Base-by-base conservation (phyloP, 345 rosid species). In the Heritiera littoralis region DNA sequence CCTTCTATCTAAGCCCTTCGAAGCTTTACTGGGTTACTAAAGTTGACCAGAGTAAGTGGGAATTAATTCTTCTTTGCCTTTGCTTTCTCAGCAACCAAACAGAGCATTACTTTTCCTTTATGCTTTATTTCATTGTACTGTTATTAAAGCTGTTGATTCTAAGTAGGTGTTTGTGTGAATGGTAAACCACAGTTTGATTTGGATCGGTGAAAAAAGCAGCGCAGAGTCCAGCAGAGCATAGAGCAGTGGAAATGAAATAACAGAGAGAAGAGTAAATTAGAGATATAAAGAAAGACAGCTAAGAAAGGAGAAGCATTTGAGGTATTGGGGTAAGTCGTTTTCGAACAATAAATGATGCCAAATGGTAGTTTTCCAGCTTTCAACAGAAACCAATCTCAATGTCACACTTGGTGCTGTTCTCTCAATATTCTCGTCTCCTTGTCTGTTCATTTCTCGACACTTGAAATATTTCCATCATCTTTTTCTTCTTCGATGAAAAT, bases 301-400 rank as follows among this genome's bases (percentile, higher is more conserved):
- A 81, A 74, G 81, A 74, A 75, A 69, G 77, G 56, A 65, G 46
- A 45, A 14, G 69, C 17, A 52, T 45, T 75, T 45, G 60, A 79
- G 60, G 30, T 9, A 20, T 55, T 52, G 68, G 89, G 89, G 89
- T 83, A 80, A 66, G 92, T 90, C 89, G 77, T 87, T 90, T 87
- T 90, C 90, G 59, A 75, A 78, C 74, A 80, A 72, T 85, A 84
- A 76, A 83, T 84, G 84, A 79, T 80, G 74, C 79, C 70, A 63
- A 68, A 28, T 61, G 15, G 58, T 66, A 74, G 55, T 76, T 84
- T 82, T 77, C 78, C 64, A n/a, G 40, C 40, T 43, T 40, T 23
- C 77, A 40, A 74, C 20, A 38, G 59, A 55, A 79, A 69, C 77
- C 77, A 70, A 64, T 67, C 73, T 74, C 75, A 55, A 69, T 32